Evolutionary conservation across 139 green algal genomes (phyloP), one percentile per base, ranked within the genome.

Genomic region (Chlorella sp.): DNA sequence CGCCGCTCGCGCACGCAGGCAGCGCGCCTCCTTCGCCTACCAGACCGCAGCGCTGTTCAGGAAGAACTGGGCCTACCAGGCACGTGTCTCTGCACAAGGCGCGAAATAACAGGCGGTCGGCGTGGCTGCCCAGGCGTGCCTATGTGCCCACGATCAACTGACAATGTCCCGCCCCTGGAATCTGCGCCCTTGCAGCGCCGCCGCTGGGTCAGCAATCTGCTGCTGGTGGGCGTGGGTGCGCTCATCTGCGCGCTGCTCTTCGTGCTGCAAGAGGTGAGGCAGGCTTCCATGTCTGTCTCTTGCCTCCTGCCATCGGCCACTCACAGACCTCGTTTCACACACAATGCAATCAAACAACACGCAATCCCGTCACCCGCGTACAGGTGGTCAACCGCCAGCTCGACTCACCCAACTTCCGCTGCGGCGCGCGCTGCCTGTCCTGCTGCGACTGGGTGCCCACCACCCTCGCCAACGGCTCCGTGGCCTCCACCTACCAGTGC

Each of bases 311-410:
- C n/a, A n/a, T n/a, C n/a, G n/a, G n/a, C n/a, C n/a, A n/a, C n/a
- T n/a, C n/a, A n/a, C n/a, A n/a, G n/a, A n/a, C n/a, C n/a, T n/a
- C n/a, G n/a, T n/a, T n/a, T n/a, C n/a, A n/a, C n/a, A n/a, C n/a
- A n/a, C n/a, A n/a, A n/a, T n/a, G n/a, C n/a, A n/a, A n/a, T n/a
- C n/a, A n/a, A n/a, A n/a, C n/a, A n/a, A n/a, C n/a, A n/a, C n/a
- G n/a, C n/a, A n/a, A n/a, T n/a, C n/a, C n/a, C n/a, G n/a, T n/a
- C n/a, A n/a, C n/a, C n/a, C n/a, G n/a, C n/a, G n/a, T n/a, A n/a
- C n/a, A n/a, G n/a, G n/a, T n/a, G n/a, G n/a, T 92, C 58, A 88
- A 91, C 62, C 38, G 60, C 23, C 79, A 90, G 84, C 67, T 92
- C 25, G 53, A 79, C 38, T 40, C 63, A 11, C 59, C 45, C 11